Base-by-base conservation (phyloP, 2,329 filamentous ascomycete species). In the Beauveria australis region DNA sequence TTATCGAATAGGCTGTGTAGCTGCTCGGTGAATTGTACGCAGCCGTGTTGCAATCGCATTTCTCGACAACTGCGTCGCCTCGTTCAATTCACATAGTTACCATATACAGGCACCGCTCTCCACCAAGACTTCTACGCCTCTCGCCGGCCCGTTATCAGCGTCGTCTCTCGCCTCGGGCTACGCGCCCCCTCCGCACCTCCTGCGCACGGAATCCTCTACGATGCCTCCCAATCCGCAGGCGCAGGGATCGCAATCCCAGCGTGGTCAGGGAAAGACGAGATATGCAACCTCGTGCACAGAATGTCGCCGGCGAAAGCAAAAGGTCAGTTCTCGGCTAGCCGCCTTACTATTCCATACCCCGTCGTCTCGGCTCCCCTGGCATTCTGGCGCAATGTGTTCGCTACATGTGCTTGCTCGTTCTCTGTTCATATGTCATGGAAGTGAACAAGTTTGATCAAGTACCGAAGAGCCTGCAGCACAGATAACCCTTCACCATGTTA, bases 281-380 rank as follows among this genome's bases (percentile, higher is more conserved):
- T 61, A 53, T 58, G 60, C 73, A 8, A 79, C 76, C 22, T 79
- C 78, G 22, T 82, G 79, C 66, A 75, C 75, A 3, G 79, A 82
- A 65, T 82, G 79, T 60, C 76, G 79, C 52, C 72, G 79, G 62
- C 72, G 79, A 62, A 81, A 81, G 66, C 79, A 81, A 71, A 81
- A 78, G 73, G 79, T 79, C 67, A 47, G 63, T 56, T n/a, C 33
- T 33, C 40, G 4, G 19, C 40, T 12, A 37, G 28, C 18, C 33
- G 40, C 7, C 24, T 30, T 30, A 9, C 28, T 10, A 14, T 22
- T 18, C 26, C 19, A 16, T 18, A 9, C 10, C 26, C 4, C 19
- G 10, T 12, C 26, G 22, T 18, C 14, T 41, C 33, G 30, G 14
- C 26, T 22, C 10, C 33, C 14, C 33, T 24, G 24, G 37, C 41